Base-by-base conservation (phyloP, 495 filamentous ascomycete species). In the Penicillium antarcticum region DNA sequence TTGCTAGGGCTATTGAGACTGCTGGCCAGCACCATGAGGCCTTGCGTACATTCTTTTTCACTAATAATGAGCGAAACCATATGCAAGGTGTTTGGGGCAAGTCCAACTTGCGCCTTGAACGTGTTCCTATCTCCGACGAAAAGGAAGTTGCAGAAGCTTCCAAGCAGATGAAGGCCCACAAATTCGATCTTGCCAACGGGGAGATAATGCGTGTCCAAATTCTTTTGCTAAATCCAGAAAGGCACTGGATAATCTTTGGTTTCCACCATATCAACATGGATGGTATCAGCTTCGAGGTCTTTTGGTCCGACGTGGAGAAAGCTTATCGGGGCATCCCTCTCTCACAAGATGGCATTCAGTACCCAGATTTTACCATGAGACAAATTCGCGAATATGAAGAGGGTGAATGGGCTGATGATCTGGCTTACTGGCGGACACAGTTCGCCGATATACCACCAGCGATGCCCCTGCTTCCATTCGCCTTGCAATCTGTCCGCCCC, bases 231-330 rank as follows among this genome's bases (percentile, higher is more conserved):
- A 40, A 42, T 0, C 33, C 47, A 2, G 48, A 47, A 6, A 33
- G 41, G 4, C 60, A 72, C 43, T 69, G 60, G 53, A 41, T 74
- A 0, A 31, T 77, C 1, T 35, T 73, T 21, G 54, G 50, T 11
- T 75, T 65, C 42, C 72, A 77, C 31, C 79, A 82, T 45, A 79
- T 82, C 49, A 50, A 60, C 34, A 75, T 80, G 60, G 79, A 82
- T 47, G 76, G 73, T 0, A 54, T 72, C 14, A 72, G 73, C 41
- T 66, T 71, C 6, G 57, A 74, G 31, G 46, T 72, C 31, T 53
- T 76, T 10, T 60, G 72, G 18, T 48, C 53, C 0, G 74, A 80
- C n/a, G 49, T 80, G 0, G 57, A 71, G 13, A 61, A 61, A 21
- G 63, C 55, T 2, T 79, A 80, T 44, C 51, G 62, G 3, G 61